These are phyloP conservation scores for Termitomyces sp. DNA, from an alignment of 768 basidiomycete genomes.

Conservation along the genomic window DNA sequence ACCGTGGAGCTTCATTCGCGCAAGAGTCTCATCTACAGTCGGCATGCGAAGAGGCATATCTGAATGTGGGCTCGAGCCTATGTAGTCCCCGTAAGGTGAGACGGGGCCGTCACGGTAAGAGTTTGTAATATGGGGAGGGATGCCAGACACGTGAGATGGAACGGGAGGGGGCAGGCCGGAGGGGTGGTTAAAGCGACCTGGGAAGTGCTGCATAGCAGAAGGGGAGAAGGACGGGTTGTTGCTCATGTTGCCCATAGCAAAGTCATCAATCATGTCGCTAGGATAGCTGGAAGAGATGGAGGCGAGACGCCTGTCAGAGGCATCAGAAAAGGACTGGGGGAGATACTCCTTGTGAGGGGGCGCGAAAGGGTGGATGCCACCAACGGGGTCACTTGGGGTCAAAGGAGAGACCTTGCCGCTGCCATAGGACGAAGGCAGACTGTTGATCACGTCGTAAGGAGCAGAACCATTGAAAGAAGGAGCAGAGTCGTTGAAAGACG, in stretches of 20 bases:
- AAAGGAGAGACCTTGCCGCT: slow-evolving; percentile 76
- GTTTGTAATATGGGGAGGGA: slow-evolving; percentile 69
- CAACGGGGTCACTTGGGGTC: slow-evolving; percentile 62
- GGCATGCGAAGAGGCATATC: slow-evolving; percentile 64
- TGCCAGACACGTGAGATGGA: slow-evolving; percentile 50
- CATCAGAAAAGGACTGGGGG: slow-evolving; percentile 51
- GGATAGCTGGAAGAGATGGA: slow-evolving; percentile 31
- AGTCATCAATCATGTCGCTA: slow-evolving; percentile 63
- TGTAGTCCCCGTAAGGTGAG: slow-evolving; percentile 35
- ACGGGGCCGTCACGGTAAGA: slow-evolving; percentile 50
- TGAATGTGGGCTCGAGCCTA: slow-evolving; percentile 28
- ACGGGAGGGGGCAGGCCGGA: slow-evolving; percentile 33
- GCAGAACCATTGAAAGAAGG: slow-evolving; percentile 51
- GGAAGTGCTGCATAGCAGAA: slow-evolving; percentile 51
- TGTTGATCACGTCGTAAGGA: slow-evolving; percentile 63
- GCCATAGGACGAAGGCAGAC: slow-evolving; percentile 58
- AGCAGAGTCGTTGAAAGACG: slow-evolving; percentile 56
- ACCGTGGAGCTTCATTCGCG: slow-evolving; percentile 59
- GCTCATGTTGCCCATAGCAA: slow-evolving; percentile 44
- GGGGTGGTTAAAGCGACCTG: slow-evolving; percentile 45
- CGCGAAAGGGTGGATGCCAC: slow-evolving; percentile 52
- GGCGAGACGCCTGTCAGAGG: slow-evolving; percentile 55
- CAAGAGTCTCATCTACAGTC: slow-evolving; percentile 54
- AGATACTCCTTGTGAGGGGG: slow-evolving; percentile 54
- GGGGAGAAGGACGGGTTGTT: slow-evolving; percentile 43